Evolutionary conservation across 2,329 filamentous ascomycete genomes (phyloP).

Genomic region (Cladosporium sp.): DNA sequence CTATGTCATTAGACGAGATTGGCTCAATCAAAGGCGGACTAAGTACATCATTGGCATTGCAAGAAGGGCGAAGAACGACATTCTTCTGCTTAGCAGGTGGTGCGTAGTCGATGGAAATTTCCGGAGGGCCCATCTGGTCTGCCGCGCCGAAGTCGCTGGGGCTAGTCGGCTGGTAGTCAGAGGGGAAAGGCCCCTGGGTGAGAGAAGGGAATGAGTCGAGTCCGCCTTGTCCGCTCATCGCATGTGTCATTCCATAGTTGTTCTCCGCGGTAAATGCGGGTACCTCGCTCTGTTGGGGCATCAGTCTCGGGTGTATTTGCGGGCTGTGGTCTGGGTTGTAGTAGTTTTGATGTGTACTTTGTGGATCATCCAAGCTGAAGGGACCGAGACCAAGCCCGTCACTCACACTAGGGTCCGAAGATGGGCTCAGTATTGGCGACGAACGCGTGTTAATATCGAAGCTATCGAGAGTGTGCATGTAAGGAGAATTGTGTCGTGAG

Average conservation of each 20-base stretch:
- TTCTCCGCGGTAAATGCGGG: constrained; percentile 44
- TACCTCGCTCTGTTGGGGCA: constrained; percentile 59
- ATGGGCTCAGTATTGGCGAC: constrained; percentile 74
- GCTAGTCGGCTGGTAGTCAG: constrained; percentile 34
- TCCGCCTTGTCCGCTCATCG: constrained; percentile 45
- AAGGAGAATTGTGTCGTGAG: constrained; percentile 79
- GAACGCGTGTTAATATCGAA: constrained; percentile 72
- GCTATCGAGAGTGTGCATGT: constrained; percentile 69
- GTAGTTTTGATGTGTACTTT: constrained; percentile 43
- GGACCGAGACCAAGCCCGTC: constrained; percentile 72
- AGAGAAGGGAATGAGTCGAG: constrained; percentile 50
- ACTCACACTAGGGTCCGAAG: constrained; percentile 71
- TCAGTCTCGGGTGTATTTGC: constrained; percentile 61
- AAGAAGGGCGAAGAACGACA: constrained; percentile 56
- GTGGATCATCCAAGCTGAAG: constrained; percentile 72
- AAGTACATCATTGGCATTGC: constrained; percentile 67
- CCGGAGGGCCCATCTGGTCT: constrained; percentile 78
- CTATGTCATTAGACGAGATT: constrained; percentile 59
- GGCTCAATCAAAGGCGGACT: constrained; percentile 79
- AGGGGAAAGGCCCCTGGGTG: constrained; percentile 46
- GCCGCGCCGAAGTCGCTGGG: constrained; percentile 60
- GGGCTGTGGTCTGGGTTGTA: constrained; percentile 65
- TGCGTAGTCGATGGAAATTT: constrained; percentile 91
- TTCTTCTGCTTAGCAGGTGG: constrained; percentile 56
- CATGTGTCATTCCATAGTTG: constrained; percentile 45